Percentiles rank a stretch among this genome's conserved stretches.
Evolutionary conservation across 1,139 yeast genomes (phyloP).

Genomic region (Candida albicans): DNA sequence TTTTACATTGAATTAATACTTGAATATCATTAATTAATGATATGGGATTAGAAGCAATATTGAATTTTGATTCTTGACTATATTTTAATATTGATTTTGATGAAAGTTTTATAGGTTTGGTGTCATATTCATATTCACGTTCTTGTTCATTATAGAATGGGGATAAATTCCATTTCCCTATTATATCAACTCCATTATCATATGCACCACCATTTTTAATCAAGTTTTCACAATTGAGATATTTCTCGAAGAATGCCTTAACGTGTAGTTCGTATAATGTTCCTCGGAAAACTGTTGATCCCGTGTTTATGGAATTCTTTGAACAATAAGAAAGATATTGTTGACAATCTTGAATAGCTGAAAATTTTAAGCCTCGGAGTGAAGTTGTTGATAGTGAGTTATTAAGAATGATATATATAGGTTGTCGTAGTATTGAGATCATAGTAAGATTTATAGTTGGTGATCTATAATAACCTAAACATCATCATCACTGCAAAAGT

Average conservation of each 20-base stretch:
- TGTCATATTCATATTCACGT: not conserved
- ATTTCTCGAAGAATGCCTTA: constrained; percentile 43
- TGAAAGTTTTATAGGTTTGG: not conserved
- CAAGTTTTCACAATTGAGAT: constrained; percentile 44
- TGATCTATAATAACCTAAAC: not conserved
- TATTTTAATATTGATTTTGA: constrained; percentile 14
- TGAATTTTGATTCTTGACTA: constrained; percentile 16
- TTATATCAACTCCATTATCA: constrained; percentile 72
- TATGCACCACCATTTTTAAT: constrained; percentile 60
- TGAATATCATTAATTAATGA: constrained; percentile 29
- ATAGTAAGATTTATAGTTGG: not conserved
- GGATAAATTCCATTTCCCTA: constrained; percentile 57
- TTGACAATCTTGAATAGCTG: constrained; percentile 22
- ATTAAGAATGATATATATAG: too few species aligned
- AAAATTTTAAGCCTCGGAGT: constrained; percentile 3
- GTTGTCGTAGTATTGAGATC: not conserved
- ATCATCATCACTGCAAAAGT: not conserved
- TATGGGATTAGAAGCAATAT: constrained; percentile 9
- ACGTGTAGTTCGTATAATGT: constrained; percentile 66
- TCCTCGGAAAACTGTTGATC: constrained; percentile 61
- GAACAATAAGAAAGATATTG: constrained; percentile 33
- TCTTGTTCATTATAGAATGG: constrained; percentile 20
- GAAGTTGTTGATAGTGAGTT: not conserved
- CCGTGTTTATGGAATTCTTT: constrained; percentile 20
- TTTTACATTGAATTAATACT: constrained; percentile 62